Percentiles rank a stretch among this genome's conserved stretches.
These are phyloP conservation scores for Wickerhamomyces pijperi DNA, from an alignment of 805 yeast genomes.

Conservation along the genomic window DNA sequence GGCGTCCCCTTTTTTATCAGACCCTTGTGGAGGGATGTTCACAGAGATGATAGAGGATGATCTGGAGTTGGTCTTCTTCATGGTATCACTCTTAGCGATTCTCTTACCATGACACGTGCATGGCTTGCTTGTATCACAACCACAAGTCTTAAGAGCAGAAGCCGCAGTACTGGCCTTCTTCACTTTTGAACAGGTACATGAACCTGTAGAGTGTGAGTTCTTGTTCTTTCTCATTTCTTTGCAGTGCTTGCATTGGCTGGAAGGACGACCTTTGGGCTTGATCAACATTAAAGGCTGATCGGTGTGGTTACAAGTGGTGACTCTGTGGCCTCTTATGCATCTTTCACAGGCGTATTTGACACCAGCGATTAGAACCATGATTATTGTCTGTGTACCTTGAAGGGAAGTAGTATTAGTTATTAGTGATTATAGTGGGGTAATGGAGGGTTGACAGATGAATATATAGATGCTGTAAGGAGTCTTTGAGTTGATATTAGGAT, in stretches of 20 bases:
- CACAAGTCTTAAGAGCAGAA: conserved; percentile 14
- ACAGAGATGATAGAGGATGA: background rate
- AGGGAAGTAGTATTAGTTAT: no score
- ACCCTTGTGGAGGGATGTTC: background rate
- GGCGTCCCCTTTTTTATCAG: no score
- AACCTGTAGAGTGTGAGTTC: conserved; percentile 45
- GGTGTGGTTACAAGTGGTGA: conserved; percentile 84
- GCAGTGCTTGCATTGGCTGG: conserved; percentile 84
- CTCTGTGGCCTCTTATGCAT: conserved; percentile 94
- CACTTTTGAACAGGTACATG: conserved; percentile 57
- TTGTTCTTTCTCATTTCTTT: conserved; percentile 61
- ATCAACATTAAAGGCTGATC: conserved; percentile 87
- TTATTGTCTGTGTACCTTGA: no score
- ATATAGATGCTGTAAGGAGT: no score
- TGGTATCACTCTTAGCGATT: background rate
- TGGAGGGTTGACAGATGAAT: no score
- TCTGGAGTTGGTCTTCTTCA: background rate
- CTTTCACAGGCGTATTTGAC: conserved; percentile 93
- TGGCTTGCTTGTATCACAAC: conserved; percentile 17
- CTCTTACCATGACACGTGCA: conserved; percentile 19
- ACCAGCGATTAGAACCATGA: conserved; percentile 85
- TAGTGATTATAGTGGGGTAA: no score
- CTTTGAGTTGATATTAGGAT: no score
- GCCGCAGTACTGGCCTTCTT: conserved; percentile 20
- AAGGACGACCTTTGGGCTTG: conserved; percentile 94